Conservation (phyloP, 2,329 filamentous ascomycete genomes). For the Botrytis fabae region DNA sequence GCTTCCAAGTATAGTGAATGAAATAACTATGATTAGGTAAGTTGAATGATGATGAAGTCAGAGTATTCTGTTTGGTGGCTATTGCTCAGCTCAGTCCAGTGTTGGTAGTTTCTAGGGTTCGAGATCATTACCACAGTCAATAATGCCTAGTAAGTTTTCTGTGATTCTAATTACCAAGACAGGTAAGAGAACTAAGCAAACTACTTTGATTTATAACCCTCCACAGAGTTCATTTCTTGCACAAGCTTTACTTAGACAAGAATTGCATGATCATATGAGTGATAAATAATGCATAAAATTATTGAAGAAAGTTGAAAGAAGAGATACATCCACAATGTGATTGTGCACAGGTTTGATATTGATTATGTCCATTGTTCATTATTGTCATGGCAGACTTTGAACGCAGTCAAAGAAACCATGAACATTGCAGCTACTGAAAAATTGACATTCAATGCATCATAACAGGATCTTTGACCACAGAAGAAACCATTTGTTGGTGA, state of each 20-base stretch:
- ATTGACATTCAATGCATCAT: neutral
- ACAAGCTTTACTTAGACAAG: rapidly evolving
- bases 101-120: neutral
- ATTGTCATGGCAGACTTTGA: neutral
- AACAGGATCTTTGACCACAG: neutral
- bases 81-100: neutral
- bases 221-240: neutral
- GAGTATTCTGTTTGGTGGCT: neutral
- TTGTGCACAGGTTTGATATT: neutral
- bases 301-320: too few species aligned
- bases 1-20: neutral
- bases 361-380: neutral
- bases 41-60: too few species aligned
- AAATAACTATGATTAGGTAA: too few species aligned
- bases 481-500: neutral
- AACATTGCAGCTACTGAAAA: neutral
- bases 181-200: too few species aligned
- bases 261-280: too few species aligned
- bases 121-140: neutral
- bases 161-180: too few species aligned
- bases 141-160: too few species aligned
- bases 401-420: neutral
- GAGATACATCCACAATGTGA: neutral
- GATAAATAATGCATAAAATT: neutral
- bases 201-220: too few species aligned